phyloP scores from a whole-genome alignment of 345 rosid genomes.

The Linum lewisii region DNA sequence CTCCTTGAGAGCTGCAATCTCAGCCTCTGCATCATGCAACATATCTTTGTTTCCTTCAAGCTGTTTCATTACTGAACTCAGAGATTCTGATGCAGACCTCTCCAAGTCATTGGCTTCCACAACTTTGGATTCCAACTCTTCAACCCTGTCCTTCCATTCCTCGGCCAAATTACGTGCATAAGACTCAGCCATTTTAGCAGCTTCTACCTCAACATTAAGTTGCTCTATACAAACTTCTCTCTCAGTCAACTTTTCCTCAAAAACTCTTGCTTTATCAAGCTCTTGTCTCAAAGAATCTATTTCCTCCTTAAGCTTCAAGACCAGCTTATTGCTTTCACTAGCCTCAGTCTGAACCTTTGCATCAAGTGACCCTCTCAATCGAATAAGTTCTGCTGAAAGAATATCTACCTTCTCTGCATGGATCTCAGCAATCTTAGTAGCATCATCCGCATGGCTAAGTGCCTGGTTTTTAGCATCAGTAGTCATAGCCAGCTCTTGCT shows the following conservation, averaged over 20 bases:
- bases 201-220: slow-evolving; percentile 74
- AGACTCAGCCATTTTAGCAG: slow-evolving; percentile 79
- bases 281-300: slow-evolving; percentile 45
- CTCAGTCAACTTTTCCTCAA: slow-evolving; percentile 48
- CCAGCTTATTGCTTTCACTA: slow-evolving; percentile 35
- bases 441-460: slow-evolving; percentile 76
- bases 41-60: slow-evolving; percentile 62
- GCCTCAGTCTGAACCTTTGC: slow-evolving; percentile 49
- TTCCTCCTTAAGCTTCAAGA: slow-evolving; percentile 46
- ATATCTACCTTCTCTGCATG: slow-evolving; percentile 70
- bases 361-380: slow-evolving; percentile 66
- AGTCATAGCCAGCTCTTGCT: slow-evolving; percentile 58
- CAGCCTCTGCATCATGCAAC: slow-evolving; percentile 56
- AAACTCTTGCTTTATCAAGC: slow-evolving; percentile 41
- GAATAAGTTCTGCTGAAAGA: slow-evolving; percentile 60
- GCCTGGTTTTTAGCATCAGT: slow-evolving; percentile 84
- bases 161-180: slow-evolving; percentile 54
- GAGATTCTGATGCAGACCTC: slow-evolving; percentile 74
- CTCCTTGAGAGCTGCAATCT: slow-evolving; percentile 53
- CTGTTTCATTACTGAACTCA: slow-evolving; percentile 79
- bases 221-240: slow-evolving; percentile 52
- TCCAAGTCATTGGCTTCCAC: slow-evolving; percentile 64
- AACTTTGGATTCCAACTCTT: slow-evolving; percentile 47
- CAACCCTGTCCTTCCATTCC: slow-evolving; percentile 62
- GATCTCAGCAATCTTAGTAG: slow-evolving; percentile 77